Percentiles rank a stretch among this genome's conserved stretches.
Evolutionary conservation across 495 filamentous ascomycete species (phyloP).

Genomic region (Hamigera avellanea): DNA sequence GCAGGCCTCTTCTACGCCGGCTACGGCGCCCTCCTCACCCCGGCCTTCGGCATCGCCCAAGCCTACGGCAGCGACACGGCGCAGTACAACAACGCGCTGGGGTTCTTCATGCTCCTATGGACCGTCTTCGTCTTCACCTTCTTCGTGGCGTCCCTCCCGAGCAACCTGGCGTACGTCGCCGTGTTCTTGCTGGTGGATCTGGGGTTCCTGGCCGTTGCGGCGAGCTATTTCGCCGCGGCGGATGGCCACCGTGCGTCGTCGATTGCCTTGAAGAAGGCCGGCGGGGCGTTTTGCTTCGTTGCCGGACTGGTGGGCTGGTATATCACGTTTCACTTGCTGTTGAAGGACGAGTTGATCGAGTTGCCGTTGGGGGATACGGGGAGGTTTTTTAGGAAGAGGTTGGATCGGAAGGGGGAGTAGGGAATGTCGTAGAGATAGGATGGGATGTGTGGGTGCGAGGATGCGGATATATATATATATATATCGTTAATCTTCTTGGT

Average conservation of each 20-base stretch:
- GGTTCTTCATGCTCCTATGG: slow-evolving; percentile 37
- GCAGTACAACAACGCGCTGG: slow-evolving; percentile 34
- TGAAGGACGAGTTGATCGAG: slow-evolving; percentile 29
- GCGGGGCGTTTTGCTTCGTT: slow-evolving; percentile 34
- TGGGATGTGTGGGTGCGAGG: no score
- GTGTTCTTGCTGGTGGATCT: slow-evolving; percentile 37
- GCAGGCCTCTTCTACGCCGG: slow-evolving; percentile 37
- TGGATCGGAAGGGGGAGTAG: no score
- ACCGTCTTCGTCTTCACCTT: slow-evolving; percentile 37
- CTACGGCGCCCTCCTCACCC: slow-evolving; percentile 26
- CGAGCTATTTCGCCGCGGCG: slow-evolving; percentile 32
- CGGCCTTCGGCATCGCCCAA: slow-evolving; percentile 27
- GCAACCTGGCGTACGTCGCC: slow-evolving; percentile 35
- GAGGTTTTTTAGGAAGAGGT: slow-evolving; percentile 24
- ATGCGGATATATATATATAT: no score
- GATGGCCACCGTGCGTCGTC: slow-evolving; percentile 25
- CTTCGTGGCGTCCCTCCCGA: slow-evolving; percentile 32
- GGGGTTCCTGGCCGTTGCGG: slow-evolving; percentile 32
- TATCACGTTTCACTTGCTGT: slow-evolving; percentile 33
- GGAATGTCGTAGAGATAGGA: no score
- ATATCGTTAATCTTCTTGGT: no score
- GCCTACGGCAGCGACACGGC: slow-evolving; percentile 24
- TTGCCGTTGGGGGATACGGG: slow-evolving; percentile 37
- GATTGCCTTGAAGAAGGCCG: slow-evolving; percentile 29
- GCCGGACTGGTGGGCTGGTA: slow-evolving; percentile 39